Conservation (phyloP, 2,329 filamentous ascomycete genomes). For the Beauveria medogensis region DNA sequence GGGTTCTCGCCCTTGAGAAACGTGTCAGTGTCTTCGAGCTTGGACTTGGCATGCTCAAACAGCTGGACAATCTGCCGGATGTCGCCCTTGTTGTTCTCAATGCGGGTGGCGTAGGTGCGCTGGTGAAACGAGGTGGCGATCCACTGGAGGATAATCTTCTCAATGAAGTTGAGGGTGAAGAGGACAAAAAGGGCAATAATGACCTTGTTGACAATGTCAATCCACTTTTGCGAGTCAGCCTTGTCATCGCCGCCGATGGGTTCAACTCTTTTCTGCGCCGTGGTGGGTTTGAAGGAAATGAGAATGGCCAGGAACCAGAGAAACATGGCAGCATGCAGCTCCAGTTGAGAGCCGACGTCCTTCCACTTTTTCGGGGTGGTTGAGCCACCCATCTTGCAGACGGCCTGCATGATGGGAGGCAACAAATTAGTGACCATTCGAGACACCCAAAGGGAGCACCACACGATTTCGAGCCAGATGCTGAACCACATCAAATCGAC, state of each 20-base stretch:
- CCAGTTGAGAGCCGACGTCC: conserved; percentile 77
- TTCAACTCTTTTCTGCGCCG: conserved; percentile 48
- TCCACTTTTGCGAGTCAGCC: conserved; percentile 57
- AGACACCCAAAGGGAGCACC: conserved; percentile 81
- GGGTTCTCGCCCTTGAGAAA: conserved; percentile 37
- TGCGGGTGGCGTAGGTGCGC: conserved; percentile 82
- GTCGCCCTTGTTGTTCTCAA: conserved; percentile 87
- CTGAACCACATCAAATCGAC: conserved; percentile 84
- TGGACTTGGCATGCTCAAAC: conserved; percentile 68
- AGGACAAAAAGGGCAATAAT: conserved; percentile 79
- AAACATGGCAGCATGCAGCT: conserved; percentile 78
- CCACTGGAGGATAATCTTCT: conserved; percentile 91
- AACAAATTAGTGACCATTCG: conserved; percentile 45
- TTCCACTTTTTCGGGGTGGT: conserved; percentile 91
- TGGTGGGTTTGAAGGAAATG: conserved; percentile 76
- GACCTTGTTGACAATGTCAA: conserved; percentile 73
- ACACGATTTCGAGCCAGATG: conserved; percentile 90
- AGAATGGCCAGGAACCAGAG: conserved; percentile 87
- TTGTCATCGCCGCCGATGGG: conserved; percentile 18
- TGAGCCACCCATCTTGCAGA: conserved; percentile 67
- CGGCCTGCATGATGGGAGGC: conserved; percentile 35
- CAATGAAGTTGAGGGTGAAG: conserved; percentile 70
- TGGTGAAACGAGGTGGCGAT: conserved; percentile 91
- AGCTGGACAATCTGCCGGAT: conserved; percentile 53
- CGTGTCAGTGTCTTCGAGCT: conserved; percentile 46